These are phyloP conservation scores for Kodamaea leandrae DNA, from an alignment of 805 yeast species.

Conservation along the genomic window DNA sequence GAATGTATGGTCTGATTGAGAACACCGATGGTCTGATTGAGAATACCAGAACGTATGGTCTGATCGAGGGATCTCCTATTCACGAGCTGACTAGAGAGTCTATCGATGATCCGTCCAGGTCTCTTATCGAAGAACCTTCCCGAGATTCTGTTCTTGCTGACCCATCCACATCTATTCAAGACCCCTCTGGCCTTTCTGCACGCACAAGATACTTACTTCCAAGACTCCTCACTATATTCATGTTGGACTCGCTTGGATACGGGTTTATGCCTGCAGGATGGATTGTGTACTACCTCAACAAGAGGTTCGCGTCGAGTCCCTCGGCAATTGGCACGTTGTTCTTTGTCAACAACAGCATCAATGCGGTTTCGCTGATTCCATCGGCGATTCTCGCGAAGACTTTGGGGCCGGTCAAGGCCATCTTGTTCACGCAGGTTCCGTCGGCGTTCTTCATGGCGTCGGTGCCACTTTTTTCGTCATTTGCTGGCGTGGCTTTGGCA, in stretches of 20 bases:
- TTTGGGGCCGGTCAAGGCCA: constrained; percentile 79
- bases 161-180: no score
- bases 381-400: constrained; percentile 66
- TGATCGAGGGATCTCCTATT: background rate
- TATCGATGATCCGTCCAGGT: no score
- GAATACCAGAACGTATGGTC: background rate
- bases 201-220: constrained; percentile 44
- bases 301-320: constrained; percentile 52
- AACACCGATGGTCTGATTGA: constrained; percentile 11
- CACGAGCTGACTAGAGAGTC: background rate
- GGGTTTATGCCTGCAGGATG: constrained; percentile 90
- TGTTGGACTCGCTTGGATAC: constrained; percentile 82
- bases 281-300: constrained; percentile 78
- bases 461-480: constrained; percentile 24
- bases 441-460: constrained; percentile 62
- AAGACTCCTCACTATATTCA: constrained; percentile 58
- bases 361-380: constrained; percentile 70
- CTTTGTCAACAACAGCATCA: constrained; percentile 58
- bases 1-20: no score
- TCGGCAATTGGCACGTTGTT: constrained; percentile 64
- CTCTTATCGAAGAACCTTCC: no score
- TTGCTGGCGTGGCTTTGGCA: constrained; percentile 48
- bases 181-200: constrained; percentile 40
- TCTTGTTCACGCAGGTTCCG: constrained; percentile 72
- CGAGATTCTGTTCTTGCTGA: no score